Conservation (phyloP, 495 filamentous ascomycete species). For the Parachaetomium inaequale region DNA sequence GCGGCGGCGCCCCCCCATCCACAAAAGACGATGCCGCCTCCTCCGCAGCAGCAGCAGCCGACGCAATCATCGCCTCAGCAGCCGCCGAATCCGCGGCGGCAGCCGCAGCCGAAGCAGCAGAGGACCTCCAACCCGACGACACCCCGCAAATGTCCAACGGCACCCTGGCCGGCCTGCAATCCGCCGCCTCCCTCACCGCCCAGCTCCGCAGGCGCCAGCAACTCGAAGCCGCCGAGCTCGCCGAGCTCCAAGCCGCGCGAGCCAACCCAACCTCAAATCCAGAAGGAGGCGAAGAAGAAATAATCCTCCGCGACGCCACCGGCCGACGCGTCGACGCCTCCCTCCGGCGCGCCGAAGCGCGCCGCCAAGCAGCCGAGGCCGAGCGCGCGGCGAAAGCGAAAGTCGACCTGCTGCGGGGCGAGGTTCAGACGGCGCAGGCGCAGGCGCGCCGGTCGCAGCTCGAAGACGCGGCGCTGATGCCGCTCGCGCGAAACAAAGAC, state of each 20-base stretch:
- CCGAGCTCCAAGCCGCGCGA: conserved; percentile 33
- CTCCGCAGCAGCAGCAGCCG: conserved; percentile 62
- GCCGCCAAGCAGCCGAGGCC: conserved; percentile 68
- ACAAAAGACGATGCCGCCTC: conserved; percentile 22
- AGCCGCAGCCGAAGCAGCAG: conserved; percentile 48
- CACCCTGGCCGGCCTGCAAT: conserved; percentile 81
- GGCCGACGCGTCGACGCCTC: conserved; percentile 87
- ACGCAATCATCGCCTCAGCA: conserved; percentile 76
- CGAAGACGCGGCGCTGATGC: conserved; percentile 74
- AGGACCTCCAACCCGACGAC: conserved; percentile 1
- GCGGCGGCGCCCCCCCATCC: conserved; percentile 25
- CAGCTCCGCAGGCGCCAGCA: conserved; percentile 58
- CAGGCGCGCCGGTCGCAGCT: conserved; percentile 55
- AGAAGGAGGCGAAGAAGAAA: conserved; percentile 36
- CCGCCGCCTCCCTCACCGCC: conserved; percentile 70
- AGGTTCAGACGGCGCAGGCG: conserved; percentile 69
- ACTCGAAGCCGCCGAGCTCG: conserved; percentile 47
- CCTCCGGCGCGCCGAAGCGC: conserved; percentile 82
- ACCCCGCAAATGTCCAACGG: conserved; percentile 70
- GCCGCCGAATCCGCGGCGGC: conserved; percentile 58
- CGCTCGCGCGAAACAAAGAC: conserved; percentile 72
- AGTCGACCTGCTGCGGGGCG: conserved; percentile 67
- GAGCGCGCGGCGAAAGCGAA: conserved; percentile 58
- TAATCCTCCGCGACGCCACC: conserved; percentile 72
- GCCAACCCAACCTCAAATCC: background rate